Conservation (phyloP, 192 early-diverging fungal species). For the Backusella sp. region DNA sequence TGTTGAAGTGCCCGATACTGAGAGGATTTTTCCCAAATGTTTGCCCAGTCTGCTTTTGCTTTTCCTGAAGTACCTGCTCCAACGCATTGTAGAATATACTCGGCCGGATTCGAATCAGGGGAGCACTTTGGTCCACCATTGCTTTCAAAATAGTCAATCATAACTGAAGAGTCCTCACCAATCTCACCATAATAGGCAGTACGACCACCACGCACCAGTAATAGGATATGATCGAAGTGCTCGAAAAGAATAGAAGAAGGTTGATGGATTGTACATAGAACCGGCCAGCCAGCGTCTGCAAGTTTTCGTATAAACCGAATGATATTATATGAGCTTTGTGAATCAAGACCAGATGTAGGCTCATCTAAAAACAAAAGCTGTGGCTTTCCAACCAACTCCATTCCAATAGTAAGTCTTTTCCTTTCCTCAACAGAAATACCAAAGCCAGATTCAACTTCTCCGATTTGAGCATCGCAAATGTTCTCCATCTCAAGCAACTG, state of each 20-base stretch:
- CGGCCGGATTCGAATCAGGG: conserved; percentile 71
- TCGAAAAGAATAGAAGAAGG: conserved; percentile 80
- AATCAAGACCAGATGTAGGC: conserved; percentile 71
- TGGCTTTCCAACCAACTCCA: conserved; percentile 77
- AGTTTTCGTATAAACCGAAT: conserved; percentile 67
- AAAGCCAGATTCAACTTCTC: conserved; percentile 42
- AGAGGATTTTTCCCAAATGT: conserved; percentile 63
- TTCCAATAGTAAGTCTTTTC: conserved; percentile 79
- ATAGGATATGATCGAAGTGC: conserved; percentile 79
- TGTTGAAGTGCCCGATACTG: conserved; percentile 40
- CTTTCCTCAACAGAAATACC: conserved; percentile 84
- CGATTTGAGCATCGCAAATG: conserved; percentile 58
- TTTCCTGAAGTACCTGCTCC: conserved; percentile 61
- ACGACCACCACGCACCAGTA: conserved; percentile 75
- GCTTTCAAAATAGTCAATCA: conserved; percentile 72
- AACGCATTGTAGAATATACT: conserved; percentile 83
- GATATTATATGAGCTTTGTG: conserved; percentile 75
- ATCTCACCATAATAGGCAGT: conserved; percentile 85
- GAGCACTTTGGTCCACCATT: conserved; percentile 68
- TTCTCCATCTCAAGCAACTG: conserved; percentile 55
- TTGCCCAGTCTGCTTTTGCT: conserved; percentile 62
- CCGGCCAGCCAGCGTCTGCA: conserved; percentile 64
- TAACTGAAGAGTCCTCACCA: conserved; percentile 56
- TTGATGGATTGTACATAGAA: conserved; percentile 84
- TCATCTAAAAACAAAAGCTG: conserved; percentile 76